Evolutionary conservation across 148 eudicot species (phyloP), one percentile per base, ranked within the genome.

Genomic region (Vaccinium myrtillus): DNA sequence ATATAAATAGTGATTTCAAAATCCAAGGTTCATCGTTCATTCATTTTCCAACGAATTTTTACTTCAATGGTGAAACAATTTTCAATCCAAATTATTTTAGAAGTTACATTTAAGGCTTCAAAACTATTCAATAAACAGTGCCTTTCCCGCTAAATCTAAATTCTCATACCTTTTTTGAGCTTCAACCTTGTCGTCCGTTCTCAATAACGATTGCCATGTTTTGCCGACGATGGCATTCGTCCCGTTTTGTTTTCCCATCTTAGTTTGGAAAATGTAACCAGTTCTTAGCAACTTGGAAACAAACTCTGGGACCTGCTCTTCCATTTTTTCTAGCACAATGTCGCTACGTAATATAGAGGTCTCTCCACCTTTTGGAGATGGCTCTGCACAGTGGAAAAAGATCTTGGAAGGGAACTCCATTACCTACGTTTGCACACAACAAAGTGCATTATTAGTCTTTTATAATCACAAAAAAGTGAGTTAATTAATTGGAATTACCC

Each of bases 361-460:
- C 77, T 73, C 75, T 73, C 23, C 77, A 6, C 77, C 77, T 73
- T 73, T 73, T 15, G 77, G 50, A 32, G 48, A 73, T 73, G 77
- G 77, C 49, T 73, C 9, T 36, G 48, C 77, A 39, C 77, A 73
- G 15, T 6, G 13, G 77, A 73, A 73, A 73, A 73, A 6, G 48
- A 73, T 12, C 49, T 39, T 73, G 21, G 9, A 73, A 73, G 77
- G 77, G 49, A 73, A 73, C 19, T 73, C 48, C 46, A 1, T 73
- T 4, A 15, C 50, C 77, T 73, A 73, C 36, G 6, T 39, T 32
- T 73, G 48, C 49, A 39, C 7, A 1, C 77, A 73, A 73, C 19
- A 32, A 73, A 36, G 19, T 73, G 19, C 8, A 36, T 36, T 39
- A 18, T 12, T 73, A 73, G 8, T 43, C 46, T 43, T 43, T 43